Conservation (phyloP, 306 rosid species). For the Malus fusca region DNA sequence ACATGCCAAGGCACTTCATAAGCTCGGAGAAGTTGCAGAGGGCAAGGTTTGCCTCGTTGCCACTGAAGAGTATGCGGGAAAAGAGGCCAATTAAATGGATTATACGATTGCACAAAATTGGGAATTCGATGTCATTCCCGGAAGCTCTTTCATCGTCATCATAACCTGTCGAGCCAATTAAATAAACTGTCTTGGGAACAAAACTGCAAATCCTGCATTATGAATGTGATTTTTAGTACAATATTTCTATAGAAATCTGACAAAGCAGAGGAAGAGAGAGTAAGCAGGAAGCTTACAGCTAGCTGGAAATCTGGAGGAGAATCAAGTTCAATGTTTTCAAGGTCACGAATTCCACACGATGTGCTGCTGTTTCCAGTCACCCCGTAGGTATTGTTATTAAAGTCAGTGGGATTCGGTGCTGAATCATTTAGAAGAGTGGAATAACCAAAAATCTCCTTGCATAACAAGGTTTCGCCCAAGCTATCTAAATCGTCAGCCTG, state of each 20-base stretch:
- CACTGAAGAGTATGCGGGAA: background rate
- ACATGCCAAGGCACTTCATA: background rate
- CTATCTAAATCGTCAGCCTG: slow-evolving; percentile 42
- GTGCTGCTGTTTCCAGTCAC: slow-evolving; percentile 16
- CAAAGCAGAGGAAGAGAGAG: slow-evolving; percentile 6
- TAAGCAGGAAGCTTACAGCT: slow-evolving; percentile 40
- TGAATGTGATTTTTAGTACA: slow-evolving; percentile 5
- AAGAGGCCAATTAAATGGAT: background rate
- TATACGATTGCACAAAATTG: slow-evolving; percentile 17
- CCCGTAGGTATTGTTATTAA: slow-evolving; percentile 4
- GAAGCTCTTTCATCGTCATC: slow-evolving; percentile 8
- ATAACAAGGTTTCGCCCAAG: slow-evolving; percentile 52
- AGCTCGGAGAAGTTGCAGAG: slow-evolving; percentile 4
- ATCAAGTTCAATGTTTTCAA: slow-evolving; percentile 57
- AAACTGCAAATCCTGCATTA: slow-evolving; percentile 55
- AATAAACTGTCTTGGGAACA: slow-evolving; percentile 62
- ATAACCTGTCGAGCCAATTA: slow-evolving; percentile 49
- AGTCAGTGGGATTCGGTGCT: slow-evolving; percentile 19
- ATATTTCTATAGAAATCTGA: background rate
- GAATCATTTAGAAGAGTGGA: slow-evolving; percentile 15
- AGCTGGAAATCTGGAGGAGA: slow-evolving; percentile 75
- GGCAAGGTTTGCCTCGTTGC: background rate
- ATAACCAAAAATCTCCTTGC: slow-evolving; percentile 56
- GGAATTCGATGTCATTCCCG: slow-evolving; percentile 14
- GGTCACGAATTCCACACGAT: slow-evolving; percentile 41